A percentile compares a stretch with the other conserved stretches of the same genome.
Conservation (phyloP, 768 basidiomycete genomes). For the Boletus tomentosulus region DNA sequence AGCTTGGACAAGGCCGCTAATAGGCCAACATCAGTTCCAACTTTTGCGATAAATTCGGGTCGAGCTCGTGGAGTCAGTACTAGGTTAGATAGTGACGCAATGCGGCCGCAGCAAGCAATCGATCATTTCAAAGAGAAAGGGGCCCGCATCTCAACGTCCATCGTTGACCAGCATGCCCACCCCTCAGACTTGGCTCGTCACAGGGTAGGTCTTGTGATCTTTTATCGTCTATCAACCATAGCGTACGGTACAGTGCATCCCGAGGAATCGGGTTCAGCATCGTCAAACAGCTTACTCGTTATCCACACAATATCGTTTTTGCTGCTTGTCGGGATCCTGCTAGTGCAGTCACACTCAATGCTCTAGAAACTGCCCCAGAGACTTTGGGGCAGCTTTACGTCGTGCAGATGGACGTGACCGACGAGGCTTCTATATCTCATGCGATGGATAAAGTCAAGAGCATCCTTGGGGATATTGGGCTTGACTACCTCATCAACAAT, state of each 20-base stretch:
- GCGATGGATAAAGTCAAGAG: constrained; percentile 17
- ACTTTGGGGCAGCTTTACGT: constrained; percentile 22
- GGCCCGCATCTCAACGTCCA: not conserved
- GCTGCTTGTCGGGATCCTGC: constrained; percentile 4
- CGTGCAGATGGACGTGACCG: constrained; percentile 31
- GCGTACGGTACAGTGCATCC: not conserved
- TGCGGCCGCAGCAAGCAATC: not conserved
- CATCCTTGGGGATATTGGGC: constrained; percentile 15
- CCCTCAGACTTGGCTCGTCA: constrained; percentile 8
- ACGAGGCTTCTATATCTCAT: constrained; percentile 25
- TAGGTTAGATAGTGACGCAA: not conserved
- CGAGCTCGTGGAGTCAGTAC: not conserved
- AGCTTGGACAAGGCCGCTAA: too few relatives aligned
- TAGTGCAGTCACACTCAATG: not conserved
- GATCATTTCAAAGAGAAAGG: not conserved
- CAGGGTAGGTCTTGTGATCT: constrained; percentile 4
- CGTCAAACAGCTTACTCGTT: constrained; percentile 3
- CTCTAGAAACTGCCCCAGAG: not conserved
- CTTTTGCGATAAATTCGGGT: not conserved
- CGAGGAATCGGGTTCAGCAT: constrained; percentile 8
- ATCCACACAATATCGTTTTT: constrained; percentile 5
- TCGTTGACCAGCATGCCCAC: not conserved
- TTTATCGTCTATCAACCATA: not conserved
- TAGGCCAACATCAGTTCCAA: not conserved
- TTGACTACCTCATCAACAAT: constrained; percentile 41